These are phyloP conservation scores for Picochlorum sp. DNA, from an alignment of 139 green algal genomes.

Conservation along the genomic window DNA sequence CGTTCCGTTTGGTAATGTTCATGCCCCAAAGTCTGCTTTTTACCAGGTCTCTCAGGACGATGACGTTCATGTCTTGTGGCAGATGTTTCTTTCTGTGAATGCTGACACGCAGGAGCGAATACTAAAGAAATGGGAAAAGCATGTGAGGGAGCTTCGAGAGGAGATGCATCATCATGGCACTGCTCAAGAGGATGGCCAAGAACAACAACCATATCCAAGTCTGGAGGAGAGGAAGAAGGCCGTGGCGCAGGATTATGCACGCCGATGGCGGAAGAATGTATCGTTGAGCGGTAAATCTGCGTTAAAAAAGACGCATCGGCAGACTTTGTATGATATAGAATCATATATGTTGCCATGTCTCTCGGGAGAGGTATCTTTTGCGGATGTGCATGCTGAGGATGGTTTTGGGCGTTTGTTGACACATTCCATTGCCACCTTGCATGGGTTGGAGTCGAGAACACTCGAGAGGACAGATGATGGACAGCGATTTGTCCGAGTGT, in stretches of 20 bases:
- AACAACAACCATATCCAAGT: slow-evolving; percentile 21
- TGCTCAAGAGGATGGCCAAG: slow-evolving; percentile 25
- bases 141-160: slow-evolving; percentile 24
- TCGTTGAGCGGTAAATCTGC: background rate
- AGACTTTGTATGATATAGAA: background rate
- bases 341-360: background rate
- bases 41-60: slow-evolving; percentile 7
- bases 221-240: slow-evolving; percentile 17
- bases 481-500: background rate
- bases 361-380: background rate
- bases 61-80: slow-evolving; percentile 21
- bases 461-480: slow-evolving; percentile 5
- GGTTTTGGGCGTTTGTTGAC: slow-evolving; percentile 26
- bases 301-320: too few relatives aligned
- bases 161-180: background rate
- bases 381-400: slow-evolving; percentile 18
- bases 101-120: slow-evolving; percentile 38
- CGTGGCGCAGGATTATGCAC: background rate
- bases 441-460: slow-evolving; percentile 16
- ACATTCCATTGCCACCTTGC: slow-evolving; percentile 37
- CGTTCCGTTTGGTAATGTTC: slow-evolving; percentile 39
- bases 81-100: slow-evolving; percentile 43
- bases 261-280: background rate
- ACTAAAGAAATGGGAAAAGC: slow-evolving; percentile 39
- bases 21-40: slow-evolving; percentile 9